phyloP scores from a whole-genome alignment of 352 stramenopile genomes.

The Phytopythium oedochilum region DNA sequence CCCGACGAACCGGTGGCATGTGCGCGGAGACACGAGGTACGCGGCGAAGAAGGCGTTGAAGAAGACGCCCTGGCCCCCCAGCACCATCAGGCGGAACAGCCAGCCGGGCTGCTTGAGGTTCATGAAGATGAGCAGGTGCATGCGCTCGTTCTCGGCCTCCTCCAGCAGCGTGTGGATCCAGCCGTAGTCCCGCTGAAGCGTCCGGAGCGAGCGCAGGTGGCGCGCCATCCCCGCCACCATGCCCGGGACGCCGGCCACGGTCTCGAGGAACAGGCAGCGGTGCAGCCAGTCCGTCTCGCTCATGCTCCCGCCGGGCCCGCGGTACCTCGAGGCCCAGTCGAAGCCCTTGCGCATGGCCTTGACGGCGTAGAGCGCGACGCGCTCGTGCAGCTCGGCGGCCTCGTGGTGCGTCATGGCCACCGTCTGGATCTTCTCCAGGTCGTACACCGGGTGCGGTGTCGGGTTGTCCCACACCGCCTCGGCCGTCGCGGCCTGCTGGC shows the following conservation, averaged over 20 bases:
- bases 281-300: constrained; percentile 57
- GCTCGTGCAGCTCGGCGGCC: constrained; percentile 26
- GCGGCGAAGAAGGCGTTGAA: constrained; percentile 78
- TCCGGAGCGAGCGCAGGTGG: constrained; percentile 77
- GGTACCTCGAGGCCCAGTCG: constrained; percentile 44
- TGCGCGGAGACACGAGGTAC: constrained; percentile 86
- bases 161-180: constrained; percentile 90
- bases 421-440: constrained; percentile 26
- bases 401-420: constrained; percentile 36
- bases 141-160: constrained; percentile 92
- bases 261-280: constrained; percentile 76
- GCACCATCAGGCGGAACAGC: constrained; percentile 66
- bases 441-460: constrained; percentile 34
- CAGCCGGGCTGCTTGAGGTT: constrained; percentile 80
- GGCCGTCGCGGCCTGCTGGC: constrained; percentile 8
- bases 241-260: constrained; percentile 59
- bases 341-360: constrained; percentile 16
- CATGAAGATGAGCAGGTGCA: constrained; percentile 91
- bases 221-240: constrained; percentile 64
- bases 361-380: constrained; percentile 14
- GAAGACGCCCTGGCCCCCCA: constrained; percentile 83
- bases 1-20: constrained; percentile 90
- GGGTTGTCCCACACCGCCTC: constrained; percentile 33
- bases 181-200: constrained; percentile 77
- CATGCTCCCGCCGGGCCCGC: constrained; percentile 44